Evolutionary conservation across 495 filamentous ascomycete genomes (phyloP), one percentile per base, ranked within the genome.

Genomic region (Eremomyces bilateralis): DNA sequence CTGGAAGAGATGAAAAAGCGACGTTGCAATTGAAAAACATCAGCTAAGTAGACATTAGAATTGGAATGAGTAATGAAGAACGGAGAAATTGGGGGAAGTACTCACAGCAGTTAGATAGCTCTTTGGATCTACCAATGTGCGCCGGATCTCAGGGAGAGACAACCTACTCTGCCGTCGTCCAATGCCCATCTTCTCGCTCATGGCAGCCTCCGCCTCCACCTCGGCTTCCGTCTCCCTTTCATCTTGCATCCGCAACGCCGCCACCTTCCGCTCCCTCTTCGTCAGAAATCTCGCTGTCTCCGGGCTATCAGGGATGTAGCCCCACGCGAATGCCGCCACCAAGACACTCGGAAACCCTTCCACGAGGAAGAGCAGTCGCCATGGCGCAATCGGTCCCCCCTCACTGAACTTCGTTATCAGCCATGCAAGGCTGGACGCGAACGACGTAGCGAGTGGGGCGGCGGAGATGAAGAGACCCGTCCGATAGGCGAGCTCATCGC

Each of bases 351-450:
- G 69, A 34, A 73, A 71, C 0, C 69, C 69, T 43, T 73, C 69
- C 8, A 73, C 47, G 2, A 74, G 53, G 36, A 74, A 73, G 4
- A 73, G 53, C 2, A 62, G 54, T 4, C 69, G 60, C 69, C 69
- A 74, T 10, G 63, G 59, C 3, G 69, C 62, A 35, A 71, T 65
- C 3, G 58, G 65, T 10, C 52, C 60, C 31, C 52, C 39, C 31
- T 41, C 53, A 35, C 48, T 64, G 56, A 39, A 36, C 34, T 42
- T 30, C 21, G 65, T 61, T 30, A 73, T 69, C 21, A 61, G 31
- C 63, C 65, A 74, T 13, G 69, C 69, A 6, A 74, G 53, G 40
- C 56, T 60, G 4, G 77, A 75, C 8, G 76, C 74, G 44, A 84
- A 84, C 4, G 72, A 74, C 3, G 63, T 69, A 15, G 69, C 69